Evolutionary conservation across 164 flowering plant genomes (phyloP).

Genomic region (Buxus sempervirens): DNA sequence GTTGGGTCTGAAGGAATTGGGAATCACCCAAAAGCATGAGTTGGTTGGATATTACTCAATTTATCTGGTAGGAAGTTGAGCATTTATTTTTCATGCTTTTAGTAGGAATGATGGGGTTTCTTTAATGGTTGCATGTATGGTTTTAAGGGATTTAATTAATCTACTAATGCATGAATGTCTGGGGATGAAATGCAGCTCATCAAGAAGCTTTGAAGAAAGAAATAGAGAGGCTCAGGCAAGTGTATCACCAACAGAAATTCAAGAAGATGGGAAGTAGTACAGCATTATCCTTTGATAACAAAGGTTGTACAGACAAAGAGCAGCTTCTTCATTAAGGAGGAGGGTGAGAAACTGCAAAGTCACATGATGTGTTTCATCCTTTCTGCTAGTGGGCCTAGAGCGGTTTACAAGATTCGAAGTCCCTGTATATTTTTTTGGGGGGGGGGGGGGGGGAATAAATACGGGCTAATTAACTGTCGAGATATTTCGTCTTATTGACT

Average conservation of each 20-base stretch:
- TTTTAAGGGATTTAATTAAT: background rate
- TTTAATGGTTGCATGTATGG: no score
- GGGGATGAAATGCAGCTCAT: constrained; percentile 49
- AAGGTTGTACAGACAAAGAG: constrained; percentile 22
- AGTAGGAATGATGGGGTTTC: no score
- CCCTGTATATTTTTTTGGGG: background rate
- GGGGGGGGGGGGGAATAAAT: background rate
- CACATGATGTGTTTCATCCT: constrained; percentile 22
- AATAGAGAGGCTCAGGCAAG: constrained; percentile 72
- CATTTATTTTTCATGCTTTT: no score
- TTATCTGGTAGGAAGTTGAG: no score
- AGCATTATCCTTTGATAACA: constrained; percentile 6
- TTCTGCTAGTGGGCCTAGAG: background rate
- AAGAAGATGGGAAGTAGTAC: constrained; percentile 35
- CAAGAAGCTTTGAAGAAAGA: constrained; percentile 84
- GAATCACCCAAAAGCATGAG: background rate
- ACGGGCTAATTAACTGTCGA: no score
- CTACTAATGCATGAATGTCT: background rate
- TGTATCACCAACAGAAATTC: constrained; percentile 58
- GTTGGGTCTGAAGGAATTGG: background rate
- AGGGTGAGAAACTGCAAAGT: constrained; percentile 4
- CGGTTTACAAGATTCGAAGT: background rate
- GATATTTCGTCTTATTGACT: background rate
- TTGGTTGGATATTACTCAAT: no score
- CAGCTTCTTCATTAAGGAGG: constrained; percentile 17